Percentiles rank a stretch among this genome's conserved stretches.
Evolutionary conservation across 2,329 filamentous ascomycete species (phyloP).

Genomic region (Talaromyces sp.): DNA sequence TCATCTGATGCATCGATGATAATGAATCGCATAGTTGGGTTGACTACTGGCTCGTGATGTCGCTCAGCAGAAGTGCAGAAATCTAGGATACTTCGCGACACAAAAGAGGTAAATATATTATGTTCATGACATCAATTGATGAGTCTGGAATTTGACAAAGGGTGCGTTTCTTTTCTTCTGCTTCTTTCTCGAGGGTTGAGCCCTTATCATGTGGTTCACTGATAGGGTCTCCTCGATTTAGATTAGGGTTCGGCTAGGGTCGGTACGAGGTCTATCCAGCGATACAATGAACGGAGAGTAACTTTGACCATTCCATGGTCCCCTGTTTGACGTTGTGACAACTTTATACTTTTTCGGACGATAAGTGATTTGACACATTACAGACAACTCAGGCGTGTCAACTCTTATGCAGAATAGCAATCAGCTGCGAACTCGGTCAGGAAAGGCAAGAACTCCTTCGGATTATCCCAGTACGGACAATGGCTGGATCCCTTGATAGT

Average conservation of each 20-base stretch:
- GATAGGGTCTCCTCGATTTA: too few species aligned
- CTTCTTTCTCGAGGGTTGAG: background rate
- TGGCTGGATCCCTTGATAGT: background rate
- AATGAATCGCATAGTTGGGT: background rate
- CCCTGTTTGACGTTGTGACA: background rate
- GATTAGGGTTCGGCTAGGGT: background rate
- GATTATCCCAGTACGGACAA: constrained; percentile 11
- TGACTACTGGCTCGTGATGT: background rate
- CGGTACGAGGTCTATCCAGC: background rate
- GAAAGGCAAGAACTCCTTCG: constrained; percentile 4
- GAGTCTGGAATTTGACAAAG: background rate
- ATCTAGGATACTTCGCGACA: background rate
- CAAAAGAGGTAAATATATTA: background rate
- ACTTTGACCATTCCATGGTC: background rate
- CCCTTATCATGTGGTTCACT: background rate
- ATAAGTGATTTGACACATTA: background rate
- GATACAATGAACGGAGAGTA: too few species aligned
- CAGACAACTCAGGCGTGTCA: background rate
- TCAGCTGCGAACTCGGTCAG: constrained; percentile 2
- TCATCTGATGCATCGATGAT: too few species aligned
- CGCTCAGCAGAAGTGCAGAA: background rate
- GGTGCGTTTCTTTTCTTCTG: background rate
- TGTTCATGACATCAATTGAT: background rate
- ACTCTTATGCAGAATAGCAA: background rate
- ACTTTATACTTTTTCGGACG: background rate